phyloP scores from a whole-genome alignment of 108 stramenopile genomes.

The Cyclostephanos tholiformis region DNA sequence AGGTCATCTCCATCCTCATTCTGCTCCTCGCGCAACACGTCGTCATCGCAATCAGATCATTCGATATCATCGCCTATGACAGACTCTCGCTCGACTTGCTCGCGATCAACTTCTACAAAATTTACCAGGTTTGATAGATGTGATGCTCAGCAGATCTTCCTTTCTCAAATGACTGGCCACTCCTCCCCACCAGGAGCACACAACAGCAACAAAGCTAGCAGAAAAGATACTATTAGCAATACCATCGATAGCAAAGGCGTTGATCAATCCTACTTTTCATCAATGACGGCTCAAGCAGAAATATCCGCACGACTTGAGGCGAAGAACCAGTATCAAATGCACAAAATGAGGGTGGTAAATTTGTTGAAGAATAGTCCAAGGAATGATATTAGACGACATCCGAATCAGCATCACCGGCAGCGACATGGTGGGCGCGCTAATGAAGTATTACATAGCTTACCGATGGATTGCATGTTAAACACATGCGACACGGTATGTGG shows the following conservation, averaged over 20 bases:
- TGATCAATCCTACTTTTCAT: neutral
- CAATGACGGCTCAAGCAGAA: neutral
- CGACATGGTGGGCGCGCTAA: neutral
- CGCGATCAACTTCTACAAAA: neutral
- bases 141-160: no score
- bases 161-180: no score
- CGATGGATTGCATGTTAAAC: neutral
- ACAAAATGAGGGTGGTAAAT: neutral
- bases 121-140: no score
- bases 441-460: no score
- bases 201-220: no score
- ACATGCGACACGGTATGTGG: neutral
- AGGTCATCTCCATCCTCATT: neutral
- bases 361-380: neutral
- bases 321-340: neutral
- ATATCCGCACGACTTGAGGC: neutral
- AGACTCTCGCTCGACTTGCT: neutral
- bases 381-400: neutral
- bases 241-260: no score
- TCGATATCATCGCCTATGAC: no score
- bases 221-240: no score
- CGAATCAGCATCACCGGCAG: neutral
- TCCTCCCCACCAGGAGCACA: no score
- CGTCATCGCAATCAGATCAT: no score
- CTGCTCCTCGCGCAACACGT: neutral